These are phyloP conservation scores for Naganishia vaughanmartiniae DNA, from an alignment of 768 basidiomycete genomes.

Conservation along the genomic window DNA sequence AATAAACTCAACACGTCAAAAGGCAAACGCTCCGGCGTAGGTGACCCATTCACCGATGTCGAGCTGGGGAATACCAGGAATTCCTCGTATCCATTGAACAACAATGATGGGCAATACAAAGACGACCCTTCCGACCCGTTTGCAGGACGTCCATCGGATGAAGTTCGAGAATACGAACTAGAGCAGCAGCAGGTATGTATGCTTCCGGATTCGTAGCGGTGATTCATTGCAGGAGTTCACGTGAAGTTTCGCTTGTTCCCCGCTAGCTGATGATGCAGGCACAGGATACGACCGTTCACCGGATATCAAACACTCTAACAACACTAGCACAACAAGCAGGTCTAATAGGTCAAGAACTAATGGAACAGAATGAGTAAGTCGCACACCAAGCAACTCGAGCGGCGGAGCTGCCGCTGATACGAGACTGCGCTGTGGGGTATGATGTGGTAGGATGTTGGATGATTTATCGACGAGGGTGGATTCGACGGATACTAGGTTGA, in stretches of 20 bases:
- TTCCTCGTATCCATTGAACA: slow-evolving; percentile 34
- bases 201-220: not conserved
- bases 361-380: slow-evolving; percentile 81
- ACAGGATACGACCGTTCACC: slow-evolving; percentile 84
- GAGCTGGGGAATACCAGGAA: slow-evolving; percentile 6
- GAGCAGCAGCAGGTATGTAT: slow-evolving; percentile 26
- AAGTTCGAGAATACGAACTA: slow-evolving; percentile 23
- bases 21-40: slow-evolving; percentile 5
- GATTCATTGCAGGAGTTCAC: not conserved
- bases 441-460: slow-evolving; percentile 66
- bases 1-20: not conserved
- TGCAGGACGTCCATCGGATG: slow-evolving; percentile 12
- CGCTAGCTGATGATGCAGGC: slow-evolving; percentile 76
- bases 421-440: not conserved
- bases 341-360: slow-evolving; percentile 88
- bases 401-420: not conserved
- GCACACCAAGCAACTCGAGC: not conserved
- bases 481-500: slow-evolving; percentile 64
- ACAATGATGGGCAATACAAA: slow-evolving; percentile 32
- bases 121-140: slow-evolving; percentile 29
- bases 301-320: slow-evolving; percentile 78
- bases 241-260: not conserved
- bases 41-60: slow-evolving; percentile 26
- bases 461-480: slow-evolving; percentile 76
- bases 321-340: slow-evolving; percentile 87